Evolutionary conservation across 2,329 filamentous ascomycete genomes (phyloP), one percentile per base, ranked within the genome.

Genomic region (Teratosphaeria gauchensis): DNA sequence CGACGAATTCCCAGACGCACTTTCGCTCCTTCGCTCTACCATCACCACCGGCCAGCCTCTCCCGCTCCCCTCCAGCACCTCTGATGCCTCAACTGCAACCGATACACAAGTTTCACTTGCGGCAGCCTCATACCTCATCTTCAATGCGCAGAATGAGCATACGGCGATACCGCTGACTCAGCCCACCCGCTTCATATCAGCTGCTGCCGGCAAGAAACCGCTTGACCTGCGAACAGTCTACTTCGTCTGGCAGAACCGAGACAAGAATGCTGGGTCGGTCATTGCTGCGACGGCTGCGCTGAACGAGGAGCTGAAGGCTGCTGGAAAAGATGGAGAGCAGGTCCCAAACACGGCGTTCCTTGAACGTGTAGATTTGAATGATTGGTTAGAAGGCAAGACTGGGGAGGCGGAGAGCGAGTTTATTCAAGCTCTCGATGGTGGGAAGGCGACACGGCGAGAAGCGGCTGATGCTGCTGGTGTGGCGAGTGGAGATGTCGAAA

Each of bases 161-260:
- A 68, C 66, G 33, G 59, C 71, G 1, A 65, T 73, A 24, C 61
- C 60, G 74, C 81, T 67, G 82, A 82, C 55, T 72, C 77, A 56
- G 61, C 81, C 86, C 9, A 99, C 94, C 65, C 90, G 94, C 67
- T 97, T 97, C 78, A 82, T 89, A 61, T 92, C 90, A n/a, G 82
- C 84, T 59, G 83, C 63, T 3, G 59, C 61, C 8, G 68, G 66
- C 46, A 60, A 63, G 32, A 65, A 65, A 55, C 60, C 62, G 3
- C 61, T 71, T 19, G 90, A 96, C 72, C 80, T 99, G 66, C 90
- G 94, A 71, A 94, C 88, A 72, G 92, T 96, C 75, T 96, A 92
- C 78, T 96, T 97, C 71, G 91, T 91, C 58, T 99, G 91, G 90
- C 81, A 89, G 69, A 95, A 96, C 76, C 90, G 91, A 73, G 92